Evolutionary conservation across 2,329 filamentous ascomycete genomes (phyloP).

Genomic region (Clonostachys chloroleuca): DNA sequence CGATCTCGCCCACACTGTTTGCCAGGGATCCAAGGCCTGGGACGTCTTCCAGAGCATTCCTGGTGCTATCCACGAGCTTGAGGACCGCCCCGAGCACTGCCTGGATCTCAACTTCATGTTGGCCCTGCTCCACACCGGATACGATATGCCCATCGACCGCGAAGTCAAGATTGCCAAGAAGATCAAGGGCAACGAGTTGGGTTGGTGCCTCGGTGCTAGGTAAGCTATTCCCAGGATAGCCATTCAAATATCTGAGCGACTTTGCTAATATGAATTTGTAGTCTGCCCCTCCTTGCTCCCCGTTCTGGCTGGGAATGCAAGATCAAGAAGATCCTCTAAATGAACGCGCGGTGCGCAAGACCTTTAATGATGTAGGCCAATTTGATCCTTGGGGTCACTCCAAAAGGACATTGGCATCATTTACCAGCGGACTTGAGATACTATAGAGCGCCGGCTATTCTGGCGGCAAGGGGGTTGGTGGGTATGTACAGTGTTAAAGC

Average conservation of each 20-base stretch:
- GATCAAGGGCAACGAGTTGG: constrained; percentile 93
- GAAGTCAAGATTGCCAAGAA: constrained; percentile 99
- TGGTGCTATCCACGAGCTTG: constrained; percentile 74
- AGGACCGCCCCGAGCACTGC: constrained; percentile 83
- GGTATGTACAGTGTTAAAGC: neutral
- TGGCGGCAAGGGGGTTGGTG: neutral
- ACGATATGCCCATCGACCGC: constrained; percentile 94
- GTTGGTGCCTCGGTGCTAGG: constrained; percentile 97
- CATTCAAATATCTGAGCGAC: constrained; percentile 7
- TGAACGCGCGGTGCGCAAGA: too few species aligned
- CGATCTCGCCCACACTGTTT: constrained; percentile 80
- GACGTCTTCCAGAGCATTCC: constrained; percentile 73
- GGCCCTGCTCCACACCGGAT: constrained; percentile 86
- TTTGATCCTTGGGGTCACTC: too few species aligned
- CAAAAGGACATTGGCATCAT: too few species aligned
- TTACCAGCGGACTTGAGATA: too few species aligned
- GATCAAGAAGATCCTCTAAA: constrained; percentile 59
- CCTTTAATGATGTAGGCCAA: too few species aligned
- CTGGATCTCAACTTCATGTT: constrained; percentile 97
- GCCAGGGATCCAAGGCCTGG: constrained; percentile 74
- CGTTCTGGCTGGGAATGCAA: constrained; percentile 89
- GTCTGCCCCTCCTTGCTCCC: constrained; percentile 77
- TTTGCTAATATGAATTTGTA: constrained; percentile 36
- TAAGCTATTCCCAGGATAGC: constrained; percentile 35
- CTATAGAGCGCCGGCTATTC: too few species aligned